phyloP scores from a whole-genome alignment of 345 rosid species.

The Aethionema arabicum region DNA sequence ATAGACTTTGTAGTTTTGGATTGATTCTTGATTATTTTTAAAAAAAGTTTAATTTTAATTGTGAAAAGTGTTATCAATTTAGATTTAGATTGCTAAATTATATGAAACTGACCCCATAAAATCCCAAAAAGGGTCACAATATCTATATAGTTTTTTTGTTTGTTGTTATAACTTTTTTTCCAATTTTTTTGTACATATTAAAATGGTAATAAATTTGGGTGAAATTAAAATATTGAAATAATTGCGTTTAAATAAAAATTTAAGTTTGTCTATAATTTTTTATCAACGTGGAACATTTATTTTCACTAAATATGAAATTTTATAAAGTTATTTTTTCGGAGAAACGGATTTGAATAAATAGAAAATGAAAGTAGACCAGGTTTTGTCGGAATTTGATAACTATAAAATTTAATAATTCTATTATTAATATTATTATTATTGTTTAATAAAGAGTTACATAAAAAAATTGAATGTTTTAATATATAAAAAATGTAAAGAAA shows the following conservation, averaged over 20 bases:
- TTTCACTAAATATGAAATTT: background rate
- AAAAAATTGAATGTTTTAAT: constrained; percentile 15
- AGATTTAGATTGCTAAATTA: constrained; percentile 22
- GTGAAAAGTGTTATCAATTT: constrained; percentile 22
- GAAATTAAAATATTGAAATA: too few relatives aligned
- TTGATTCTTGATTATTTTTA: background rate
- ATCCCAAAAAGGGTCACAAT: background rate
- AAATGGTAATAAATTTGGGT: too few relatives aligned
- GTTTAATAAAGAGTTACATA: constrained; percentile 6
- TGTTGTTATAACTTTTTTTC: constrained; percentile 1
- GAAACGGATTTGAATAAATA: constrained; percentile 5
- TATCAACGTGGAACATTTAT: constrained; percentile 14
- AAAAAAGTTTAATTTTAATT: background rate
- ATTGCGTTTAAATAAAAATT: background rate
- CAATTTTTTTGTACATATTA: too few relatives aligned
- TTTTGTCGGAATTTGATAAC: constrained; percentile 19
- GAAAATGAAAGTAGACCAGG: constrained; percentile 28
- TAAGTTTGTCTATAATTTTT: background rate
- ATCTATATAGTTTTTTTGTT: background rate
- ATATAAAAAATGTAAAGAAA: background rate
- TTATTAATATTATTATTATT: too few relatives aligned
- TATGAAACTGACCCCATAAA: constrained; percentile 10
- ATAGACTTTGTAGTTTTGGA: constrained; percentile 13
- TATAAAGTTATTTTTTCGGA: background rate
- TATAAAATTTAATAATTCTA: too few relatives aligned